These are phyloP conservation scores for Globisporangium apiculatum DNA, from an alignment of 352 stramenopile genomes.

Conservation along the genomic window DNA sequence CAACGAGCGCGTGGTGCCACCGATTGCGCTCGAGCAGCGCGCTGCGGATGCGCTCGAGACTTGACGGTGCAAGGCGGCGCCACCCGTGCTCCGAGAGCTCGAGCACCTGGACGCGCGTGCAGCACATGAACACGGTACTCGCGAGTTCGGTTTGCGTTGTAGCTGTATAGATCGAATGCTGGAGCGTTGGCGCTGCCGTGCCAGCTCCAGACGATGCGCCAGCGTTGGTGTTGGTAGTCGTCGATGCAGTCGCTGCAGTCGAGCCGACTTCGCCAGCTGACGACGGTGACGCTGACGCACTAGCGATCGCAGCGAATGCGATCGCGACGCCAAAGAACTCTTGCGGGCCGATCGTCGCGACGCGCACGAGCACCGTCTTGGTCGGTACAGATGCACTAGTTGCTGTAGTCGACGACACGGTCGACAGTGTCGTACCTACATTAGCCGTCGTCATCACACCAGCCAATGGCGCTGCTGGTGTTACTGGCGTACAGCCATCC, in stretches of 20 bases:
- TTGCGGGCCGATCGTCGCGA: constrained; percentile 62
- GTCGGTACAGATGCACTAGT: not conserved
- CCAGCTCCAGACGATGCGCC: not conserved
- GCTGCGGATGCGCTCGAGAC: constrained; percentile 37
- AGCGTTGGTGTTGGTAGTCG: not conserved
- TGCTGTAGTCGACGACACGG: not conserved
- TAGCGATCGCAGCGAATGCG: constrained; percentile 22
- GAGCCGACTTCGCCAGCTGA: too few relatives aligned
- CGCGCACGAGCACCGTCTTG: constrained; percentile 38
- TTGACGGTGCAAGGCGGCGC: constrained; percentile 36
- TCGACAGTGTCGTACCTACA: not conserved
- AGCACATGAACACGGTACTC: constrained; percentile 55
- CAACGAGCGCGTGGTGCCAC: constrained; percentile 36
- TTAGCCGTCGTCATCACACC: not conserved
- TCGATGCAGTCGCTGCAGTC: constrained; percentile 1
- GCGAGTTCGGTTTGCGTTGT: constrained; percentile 18
- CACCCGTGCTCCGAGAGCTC: constrained; percentile 62
- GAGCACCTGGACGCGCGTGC: constrained; percentile 44
- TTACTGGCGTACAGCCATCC: too few relatives aligned
- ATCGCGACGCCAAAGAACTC: constrained; percentile 62
- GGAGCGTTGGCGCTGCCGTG: not conserved
- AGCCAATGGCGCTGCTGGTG: too few relatives aligned
- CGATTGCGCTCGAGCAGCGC: constrained; percentile 46
- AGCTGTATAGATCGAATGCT: not conserved
- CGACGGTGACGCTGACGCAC: not conserved